These are phyloP conservation scores for Zychaea mexicana DNA, from an alignment of 371 early-diverging fungal species.

Conservation along the genomic window DNA sequence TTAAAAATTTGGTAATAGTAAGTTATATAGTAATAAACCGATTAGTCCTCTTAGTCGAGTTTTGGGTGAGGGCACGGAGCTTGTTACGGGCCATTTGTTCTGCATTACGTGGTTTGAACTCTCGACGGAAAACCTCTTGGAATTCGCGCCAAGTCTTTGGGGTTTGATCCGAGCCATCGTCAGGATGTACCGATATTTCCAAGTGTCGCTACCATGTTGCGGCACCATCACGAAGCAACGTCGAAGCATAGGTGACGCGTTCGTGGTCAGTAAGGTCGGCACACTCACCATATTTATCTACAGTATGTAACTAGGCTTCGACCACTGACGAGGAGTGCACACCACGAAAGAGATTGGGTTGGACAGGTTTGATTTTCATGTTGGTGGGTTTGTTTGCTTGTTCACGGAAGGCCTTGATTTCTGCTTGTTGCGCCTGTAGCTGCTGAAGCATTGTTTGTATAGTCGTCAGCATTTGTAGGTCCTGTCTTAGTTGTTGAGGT, in stretches of 20 bases:
- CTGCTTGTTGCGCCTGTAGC: not conserved
- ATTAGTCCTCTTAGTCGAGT: not conserved
- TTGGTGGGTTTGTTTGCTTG: not conserved
- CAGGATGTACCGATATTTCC: not conserved
- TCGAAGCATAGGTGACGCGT: conserved; percentile 1
- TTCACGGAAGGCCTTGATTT: not conserved
- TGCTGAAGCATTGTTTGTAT: not conserved
- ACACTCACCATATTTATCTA: not conserved
- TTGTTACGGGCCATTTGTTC: conserved; percentile 2
- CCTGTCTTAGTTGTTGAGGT: not conserved
- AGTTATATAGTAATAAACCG: too few species aligned
- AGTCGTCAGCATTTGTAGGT: too few species aligned
- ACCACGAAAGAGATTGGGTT: not conserved
- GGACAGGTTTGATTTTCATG: not conserved
- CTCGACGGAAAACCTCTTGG: not conserved
- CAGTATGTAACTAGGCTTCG: conserved; percentile 1
- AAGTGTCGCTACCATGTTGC: conserved; percentile 9
- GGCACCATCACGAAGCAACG: not conserved
- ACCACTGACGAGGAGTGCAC: not conserved
- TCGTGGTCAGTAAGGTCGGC: not conserved
- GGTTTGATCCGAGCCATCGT: not conserved
- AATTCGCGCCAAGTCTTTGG: conserved; percentile 2
- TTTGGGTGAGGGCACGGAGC: not conserved
- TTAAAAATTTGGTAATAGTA: too few species aligned
- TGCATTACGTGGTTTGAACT: conserved; percentile 2